Percentiles rank a stretch among this genome's conserved stretches.
phyloP scores from a whole-genome alignment of 2,329 filamentous ascomycete genomes.

The Catunica adiposa region DNA sequence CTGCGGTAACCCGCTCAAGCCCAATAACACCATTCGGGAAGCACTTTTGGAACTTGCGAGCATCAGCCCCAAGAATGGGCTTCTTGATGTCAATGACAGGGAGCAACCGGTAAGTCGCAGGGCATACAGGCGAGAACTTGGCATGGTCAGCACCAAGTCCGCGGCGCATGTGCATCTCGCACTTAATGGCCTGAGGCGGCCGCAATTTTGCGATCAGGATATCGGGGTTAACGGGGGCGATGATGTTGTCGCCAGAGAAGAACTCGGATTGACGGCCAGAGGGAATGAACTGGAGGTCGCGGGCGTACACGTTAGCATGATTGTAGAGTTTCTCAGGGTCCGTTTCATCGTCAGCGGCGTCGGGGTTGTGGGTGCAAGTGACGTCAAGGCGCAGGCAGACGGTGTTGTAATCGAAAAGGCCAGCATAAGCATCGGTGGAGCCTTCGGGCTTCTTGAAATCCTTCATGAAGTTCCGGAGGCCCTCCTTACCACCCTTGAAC shows the following conservation, averaged over 20 bases:
- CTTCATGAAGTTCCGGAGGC: constrained; percentile 59
- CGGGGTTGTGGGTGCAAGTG: constrained; percentile 62
- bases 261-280: constrained; percentile 54
- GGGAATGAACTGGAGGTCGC: constrained; percentile 59
- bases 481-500: constrained; percentile 61
- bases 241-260: constrained; percentile 51
- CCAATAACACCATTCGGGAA: constrained; percentile 81
- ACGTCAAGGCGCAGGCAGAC: constrained; percentile 61
- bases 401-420: constrained; percentile 69
- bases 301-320: constrained; percentile 69
- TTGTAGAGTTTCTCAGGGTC: constrained; percentile 75
- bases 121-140: constrained; percentile 93
- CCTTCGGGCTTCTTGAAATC: constrained; percentile 59
- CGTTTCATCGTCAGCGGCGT: constrained; percentile 53
- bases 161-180: constrained; percentile 88
- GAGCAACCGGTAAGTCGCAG: constrained; percentile 79
- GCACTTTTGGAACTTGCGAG: constrained; percentile 75
- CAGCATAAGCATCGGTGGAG: constrained; percentile 43
- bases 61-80: constrained; percentile 75
- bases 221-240: constrained; percentile 71
- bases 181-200: constrained; percentile 70
- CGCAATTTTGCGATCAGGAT: constrained; percentile 90
- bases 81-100: constrained; percentile 69
- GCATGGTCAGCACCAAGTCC: constrained; percentile 87
- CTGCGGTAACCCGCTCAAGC: constrained; percentile 51